phyloP scores from a whole-genome alignment of 331 rosid species.

The Arachis monticola region DNA sequence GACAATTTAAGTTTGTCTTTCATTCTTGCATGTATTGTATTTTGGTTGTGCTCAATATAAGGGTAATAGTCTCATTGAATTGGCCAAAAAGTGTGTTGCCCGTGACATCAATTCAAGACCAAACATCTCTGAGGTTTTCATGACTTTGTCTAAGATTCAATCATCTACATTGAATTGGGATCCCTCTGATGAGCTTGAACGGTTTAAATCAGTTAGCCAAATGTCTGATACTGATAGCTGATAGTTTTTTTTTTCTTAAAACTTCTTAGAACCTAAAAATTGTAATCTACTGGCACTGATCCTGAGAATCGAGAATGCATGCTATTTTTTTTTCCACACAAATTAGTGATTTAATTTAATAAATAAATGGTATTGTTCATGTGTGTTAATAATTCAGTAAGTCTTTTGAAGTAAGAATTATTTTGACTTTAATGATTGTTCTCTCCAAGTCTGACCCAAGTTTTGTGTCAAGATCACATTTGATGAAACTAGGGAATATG shows the following conservation, averaged over 20 bases:
- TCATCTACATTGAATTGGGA: conserved; percentile 70
- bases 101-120: too few species aligned
- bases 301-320: conserved; percentile 4
- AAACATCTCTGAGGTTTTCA: too few species aligned
- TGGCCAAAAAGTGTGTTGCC: too few species aligned
- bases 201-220: conserved; percentile 43
- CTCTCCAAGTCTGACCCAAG: background rate
- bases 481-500: too few species aligned
- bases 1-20: too few species aligned
- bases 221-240: conserved; percentile 24
- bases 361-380: too few species aligned
- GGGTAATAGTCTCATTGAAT: too few species aligned
- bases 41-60: too few species aligned
- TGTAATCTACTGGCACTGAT: background rate
- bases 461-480: background rate
- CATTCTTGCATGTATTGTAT: too few species aligned
- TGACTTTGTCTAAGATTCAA: background rate
- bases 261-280: background rate
- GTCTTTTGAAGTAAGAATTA: too few species aligned
- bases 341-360: too few species aligned
- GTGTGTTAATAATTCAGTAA: too few species aligned
- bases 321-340: conserved; percentile 7
- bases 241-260: conserved; percentile 20
- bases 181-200: conserved; percentile 56
- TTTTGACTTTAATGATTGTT: background rate